Conservation (phyloP, 1,139 yeast species). For the Geotrichum siamense region DNA sequence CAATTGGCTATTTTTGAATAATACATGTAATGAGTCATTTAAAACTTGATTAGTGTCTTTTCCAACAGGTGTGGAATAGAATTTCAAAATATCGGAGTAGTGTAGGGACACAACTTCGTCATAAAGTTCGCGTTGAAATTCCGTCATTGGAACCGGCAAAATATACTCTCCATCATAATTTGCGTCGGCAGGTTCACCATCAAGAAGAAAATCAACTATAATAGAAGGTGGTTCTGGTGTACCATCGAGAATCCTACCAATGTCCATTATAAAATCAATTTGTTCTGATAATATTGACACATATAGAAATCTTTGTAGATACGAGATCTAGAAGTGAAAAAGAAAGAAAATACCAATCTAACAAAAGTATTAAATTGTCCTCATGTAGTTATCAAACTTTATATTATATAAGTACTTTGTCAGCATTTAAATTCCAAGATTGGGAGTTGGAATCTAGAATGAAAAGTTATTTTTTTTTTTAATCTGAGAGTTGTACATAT, state of each 20-base stretch:
- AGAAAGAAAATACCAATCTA: too few species aligned
- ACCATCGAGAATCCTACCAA: constrained; percentile 67
- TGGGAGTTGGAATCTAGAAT: too few species aligned
- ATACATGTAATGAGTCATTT: constrained; percentile 51
- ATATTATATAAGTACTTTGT: too few species aligned
- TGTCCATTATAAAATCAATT: constrained; percentile 72
- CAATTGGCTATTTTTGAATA: constrained; percentile 66
- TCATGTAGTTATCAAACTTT: too few species aligned
- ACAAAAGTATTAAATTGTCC: too few species aligned
- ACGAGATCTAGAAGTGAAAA: too few species aligned
- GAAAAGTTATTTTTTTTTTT: too few species aligned
- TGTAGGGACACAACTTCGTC: constrained; percentile 89
- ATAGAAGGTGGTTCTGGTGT: constrained; percentile 80
- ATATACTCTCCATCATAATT: constrained; percentile 47
- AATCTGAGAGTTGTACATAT: too few species aligned
- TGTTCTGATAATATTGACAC: too few species aligned
- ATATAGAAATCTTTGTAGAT: too few species aligned
- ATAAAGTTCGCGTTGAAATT: constrained; percentile 79
- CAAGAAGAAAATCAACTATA: constrained; percentile 21
- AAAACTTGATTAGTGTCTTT: constrained; percentile 41
- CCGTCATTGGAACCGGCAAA: constrained; percentile 81
- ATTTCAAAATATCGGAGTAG: constrained; percentile 81
- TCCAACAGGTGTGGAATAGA: constrained; percentile 55
- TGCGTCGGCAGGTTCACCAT: constrained; percentile 1
- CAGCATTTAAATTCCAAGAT: too few species aligned